Percentiles rank a stretch among this genome's conserved stretches.
Evolutionary conservation across 1,284 basidiomycete genomes (phyloP).

Genomic region (Mycosarcoma maydis): DNA sequence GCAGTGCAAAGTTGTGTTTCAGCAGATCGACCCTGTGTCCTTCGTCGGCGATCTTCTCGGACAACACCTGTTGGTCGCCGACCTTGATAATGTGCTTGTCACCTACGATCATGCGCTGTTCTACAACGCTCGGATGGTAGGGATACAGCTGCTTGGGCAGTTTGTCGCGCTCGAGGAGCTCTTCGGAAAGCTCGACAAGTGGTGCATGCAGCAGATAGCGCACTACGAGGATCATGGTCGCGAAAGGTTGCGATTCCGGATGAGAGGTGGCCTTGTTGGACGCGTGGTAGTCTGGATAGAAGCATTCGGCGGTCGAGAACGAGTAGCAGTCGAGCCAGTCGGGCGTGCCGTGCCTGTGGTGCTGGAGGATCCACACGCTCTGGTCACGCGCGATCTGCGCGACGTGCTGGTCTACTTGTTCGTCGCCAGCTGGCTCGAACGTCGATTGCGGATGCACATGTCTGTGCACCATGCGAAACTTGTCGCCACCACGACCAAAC

Average conservation of each 20-base stretch:
- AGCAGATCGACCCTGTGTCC: conserved; percentile 26
- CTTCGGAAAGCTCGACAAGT: background rate
- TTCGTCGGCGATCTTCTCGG: conserved; percentile 7
- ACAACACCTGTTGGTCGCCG: background rate
- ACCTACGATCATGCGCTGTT: conserved; percentile 28
- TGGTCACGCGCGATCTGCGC: background rate
- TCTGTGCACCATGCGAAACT: conserved; percentile 12
- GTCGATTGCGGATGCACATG: conserved; percentile 9
- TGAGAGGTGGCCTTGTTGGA: conserved; percentile 14
- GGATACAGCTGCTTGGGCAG: conserved; percentile 23
- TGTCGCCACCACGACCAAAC: conserved; percentile 13
- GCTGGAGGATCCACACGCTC: conserved; percentile 28
- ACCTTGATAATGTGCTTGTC: conserved; percentile 18
- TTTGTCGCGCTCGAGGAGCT: conserved; percentile 4
- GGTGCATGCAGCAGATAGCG: conserved; percentile 1
- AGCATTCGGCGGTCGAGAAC: conserved; percentile 19
- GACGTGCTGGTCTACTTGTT: background rate
- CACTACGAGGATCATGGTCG: conserved; percentile 26
- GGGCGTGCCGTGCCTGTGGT: conserved; percentile 1
- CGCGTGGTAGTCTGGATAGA: conserved; percentile 18
- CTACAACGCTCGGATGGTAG: conserved; percentile 30
- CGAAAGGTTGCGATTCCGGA: conserved; percentile 10
- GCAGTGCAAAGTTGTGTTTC: conserved; percentile 26
- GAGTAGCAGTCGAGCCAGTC: conserved; percentile 37
- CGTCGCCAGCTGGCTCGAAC: conserved; percentile 5